Percentiles rank a stretch among this genome's conserved stretches.
Conservation (phyloP, 2,329 filamentous ascomycete genomes). For the Pseudopithomyces chartarum region DNA sequence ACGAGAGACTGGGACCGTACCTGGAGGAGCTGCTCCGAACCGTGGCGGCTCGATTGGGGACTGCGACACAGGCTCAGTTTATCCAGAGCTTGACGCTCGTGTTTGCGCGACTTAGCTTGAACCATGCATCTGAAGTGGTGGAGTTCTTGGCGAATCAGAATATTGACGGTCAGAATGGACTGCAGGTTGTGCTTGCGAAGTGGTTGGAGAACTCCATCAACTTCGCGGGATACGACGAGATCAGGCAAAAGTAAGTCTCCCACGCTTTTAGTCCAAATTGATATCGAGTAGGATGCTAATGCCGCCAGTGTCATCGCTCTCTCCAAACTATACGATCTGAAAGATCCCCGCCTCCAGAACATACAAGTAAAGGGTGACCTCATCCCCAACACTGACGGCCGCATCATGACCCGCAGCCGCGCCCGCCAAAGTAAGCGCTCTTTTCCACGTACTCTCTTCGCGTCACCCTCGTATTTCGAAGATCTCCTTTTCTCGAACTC, state of each 20-base stretch:
- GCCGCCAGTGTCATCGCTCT: constrained; percentile 79
- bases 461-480: neutral
- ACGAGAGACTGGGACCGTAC: constrained; percentile 87
- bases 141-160: constrained; percentile 87
- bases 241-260: constrained; percentile 80
- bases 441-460: neutral
- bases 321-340: constrained; percentile 85
- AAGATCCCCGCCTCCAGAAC: constrained; percentile 77
- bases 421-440: constrained; percentile 72
- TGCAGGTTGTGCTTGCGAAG: constrained; percentile 87
- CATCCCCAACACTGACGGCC: constrained; percentile 71
- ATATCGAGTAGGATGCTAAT: constrained; percentile 17
- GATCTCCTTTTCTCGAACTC: neutral
- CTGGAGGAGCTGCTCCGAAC: constrained; percentile 86
- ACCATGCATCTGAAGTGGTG: constrained; percentile 85
- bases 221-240: constrained; percentile 98
- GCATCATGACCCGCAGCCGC: constrained; percentile 93
- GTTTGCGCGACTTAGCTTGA: constrained; percentile 86
- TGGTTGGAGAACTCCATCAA: constrained; percentile 97
- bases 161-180: constrained; percentile 78
- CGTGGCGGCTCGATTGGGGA: constrained; percentile 82
- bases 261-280: no score
- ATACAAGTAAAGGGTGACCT: constrained; percentile 91
- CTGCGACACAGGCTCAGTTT: constrained; percentile 82
- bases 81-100: constrained; percentile 96